These are phyloP conservation scores for Cercospora zeae-maydis DNA, from an alignment of 2,329 filamentous ascomycete species.

Conservation along the genomic window DNA sequence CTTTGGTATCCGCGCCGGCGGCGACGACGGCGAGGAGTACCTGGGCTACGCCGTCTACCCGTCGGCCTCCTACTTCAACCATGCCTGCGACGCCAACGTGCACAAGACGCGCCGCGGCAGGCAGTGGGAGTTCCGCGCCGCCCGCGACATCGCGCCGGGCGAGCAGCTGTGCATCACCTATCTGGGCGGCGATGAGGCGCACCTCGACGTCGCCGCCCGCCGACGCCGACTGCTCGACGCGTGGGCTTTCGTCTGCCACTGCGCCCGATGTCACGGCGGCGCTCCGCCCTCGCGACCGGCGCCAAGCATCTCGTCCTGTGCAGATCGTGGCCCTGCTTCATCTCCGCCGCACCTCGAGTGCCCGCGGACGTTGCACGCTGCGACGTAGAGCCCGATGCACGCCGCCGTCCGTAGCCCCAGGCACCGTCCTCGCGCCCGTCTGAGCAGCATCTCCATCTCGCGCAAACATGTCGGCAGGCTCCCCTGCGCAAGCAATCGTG, in stretches of 20 bases:
- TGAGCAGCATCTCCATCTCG: background rate
- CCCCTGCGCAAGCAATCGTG: background rate
- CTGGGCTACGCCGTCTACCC: slow-evolving; percentile 50
- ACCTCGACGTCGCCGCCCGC: slow-evolving; percentile 37
- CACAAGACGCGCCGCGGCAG: slow-evolving; percentile 42
- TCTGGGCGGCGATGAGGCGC: slow-evolving; percentile 47
- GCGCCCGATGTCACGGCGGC: slow-evolving; percentile 37
- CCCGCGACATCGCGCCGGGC: slow-evolving; percentile 36
- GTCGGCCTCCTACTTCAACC: slow-evolving; percentile 49
- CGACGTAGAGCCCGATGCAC: too few relatives aligned
- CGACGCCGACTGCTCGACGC: slow-evolving; percentile 39
- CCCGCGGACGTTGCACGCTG: too few relatives aligned
- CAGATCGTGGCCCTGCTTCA: too few relatives aligned
- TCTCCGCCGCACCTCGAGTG: background rate
- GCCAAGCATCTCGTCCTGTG: too few relatives aligned
- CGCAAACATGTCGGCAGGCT: background rate
- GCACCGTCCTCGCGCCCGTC: background rate
- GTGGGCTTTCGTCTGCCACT: slow-evolving; percentile 49
- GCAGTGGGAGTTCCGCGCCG: slow-evolving; percentile 42
- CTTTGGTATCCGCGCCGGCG: slow-evolving; percentile 43
- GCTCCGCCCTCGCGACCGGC: background rate
- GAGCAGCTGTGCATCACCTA: slow-evolving; percentile 50
- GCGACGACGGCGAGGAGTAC: slow-evolving; percentile 47
- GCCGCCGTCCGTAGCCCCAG: too few relatives aligned
- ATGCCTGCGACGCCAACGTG: slow-evolving; percentile 46